Evolutionary conservation across 768 basidiomycete genomes (phyloP).

Genomic region (Boletus sensibilis): DNA sequence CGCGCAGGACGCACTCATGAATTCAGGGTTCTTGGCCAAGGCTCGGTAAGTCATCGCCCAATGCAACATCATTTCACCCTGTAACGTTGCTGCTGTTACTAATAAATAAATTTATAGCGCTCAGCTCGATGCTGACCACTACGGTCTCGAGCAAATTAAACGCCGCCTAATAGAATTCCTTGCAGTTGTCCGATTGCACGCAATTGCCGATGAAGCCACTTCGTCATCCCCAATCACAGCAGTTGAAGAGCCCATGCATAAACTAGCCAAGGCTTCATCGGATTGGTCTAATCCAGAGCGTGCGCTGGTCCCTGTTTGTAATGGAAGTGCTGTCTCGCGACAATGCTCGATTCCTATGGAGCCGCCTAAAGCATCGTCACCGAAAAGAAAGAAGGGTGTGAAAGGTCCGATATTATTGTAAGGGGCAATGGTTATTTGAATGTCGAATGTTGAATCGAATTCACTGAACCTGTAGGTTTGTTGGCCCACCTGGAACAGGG

Average conservation of each 20-base stretch:
- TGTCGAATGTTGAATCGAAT: not conserved
- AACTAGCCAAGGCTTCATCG: conserved; percentile 12
- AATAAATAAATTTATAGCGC: conserved; percentile 22
- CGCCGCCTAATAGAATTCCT: conserved; percentile 89
- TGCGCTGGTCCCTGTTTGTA: conserved; percentile 18
- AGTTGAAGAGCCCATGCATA: conserved; percentile 19
- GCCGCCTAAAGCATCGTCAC: not conserved
- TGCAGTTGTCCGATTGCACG: conserved; percentile 70
- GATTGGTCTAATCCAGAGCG: conserved; percentile 22
- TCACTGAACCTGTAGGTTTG: conserved; percentile 50
- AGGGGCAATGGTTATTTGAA: conserved; percentile 14
- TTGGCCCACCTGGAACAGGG: conserved; percentile 88
- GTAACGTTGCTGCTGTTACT: not conserved
- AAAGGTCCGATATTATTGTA: conserved; percentile 76
- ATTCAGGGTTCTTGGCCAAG: conserved; percentile 59
- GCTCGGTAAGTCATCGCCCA: conserved; percentile 47
- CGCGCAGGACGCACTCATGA: conserved; percentile 40
- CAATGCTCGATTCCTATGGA: conserved; percentile 7
- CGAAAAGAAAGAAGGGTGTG: conserved; percentile 40
- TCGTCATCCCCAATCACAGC: not conserved
- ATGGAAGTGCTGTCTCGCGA: conserved; percentile 16
- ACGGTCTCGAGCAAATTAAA: conserved; percentile 91
- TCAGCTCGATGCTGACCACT: conserved; percentile 89
- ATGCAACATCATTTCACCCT: not conserved
- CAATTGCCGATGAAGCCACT: conserved; percentile 26